These are phyloP conservation scores for Tetramitus jugosus DNA, from an alignment of 208 protist genomes.

Conservation along the genomic window DNA sequence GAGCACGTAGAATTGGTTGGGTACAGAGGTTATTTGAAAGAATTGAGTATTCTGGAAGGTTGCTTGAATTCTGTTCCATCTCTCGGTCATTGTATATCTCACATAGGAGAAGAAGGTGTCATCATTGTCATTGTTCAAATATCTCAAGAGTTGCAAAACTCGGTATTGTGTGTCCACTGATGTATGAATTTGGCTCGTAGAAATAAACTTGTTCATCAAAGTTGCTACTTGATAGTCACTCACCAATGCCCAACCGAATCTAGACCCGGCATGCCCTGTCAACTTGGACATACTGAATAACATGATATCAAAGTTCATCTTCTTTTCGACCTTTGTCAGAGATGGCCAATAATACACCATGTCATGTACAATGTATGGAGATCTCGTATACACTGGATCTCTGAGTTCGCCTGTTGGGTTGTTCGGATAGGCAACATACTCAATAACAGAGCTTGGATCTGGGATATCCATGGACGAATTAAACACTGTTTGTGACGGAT, in stretches of 20 bases:
- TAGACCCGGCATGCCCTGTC: constrained; percentile 17
- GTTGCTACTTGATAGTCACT: not conserved
- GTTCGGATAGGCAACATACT: constrained; percentile 22
- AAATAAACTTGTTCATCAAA: constrained; percentile 14
- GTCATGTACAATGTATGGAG: constrained; percentile 11
- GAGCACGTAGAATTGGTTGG: not conserved
- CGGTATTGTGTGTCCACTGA: constrained; percentile 21
- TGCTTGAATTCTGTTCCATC: constrained; percentile 15
- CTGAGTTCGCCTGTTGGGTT: constrained; percentile 8
- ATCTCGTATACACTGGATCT: not conserved
- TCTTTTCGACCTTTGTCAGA: not conserved
- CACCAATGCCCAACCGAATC: constrained; percentile 26
- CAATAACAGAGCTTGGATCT: not conserved
- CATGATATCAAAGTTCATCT: constrained; percentile 4
- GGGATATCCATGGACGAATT: not conserved
- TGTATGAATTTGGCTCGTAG: not conserved
- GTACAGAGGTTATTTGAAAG: not conserved
- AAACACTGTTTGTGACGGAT: not conserved
- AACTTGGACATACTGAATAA: constrained; percentile 19
- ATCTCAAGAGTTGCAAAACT: not conserved
- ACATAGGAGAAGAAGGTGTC: constrained; percentile 1
- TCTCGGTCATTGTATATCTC: not conserved
- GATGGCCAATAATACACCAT: constrained; percentile 23
- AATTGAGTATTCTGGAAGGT: not conserved
- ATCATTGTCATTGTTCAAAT: not conserved